Base-by-base conservation (phyloP, 257 asterid genomes). In the Fraxinus excelsior region DNA sequence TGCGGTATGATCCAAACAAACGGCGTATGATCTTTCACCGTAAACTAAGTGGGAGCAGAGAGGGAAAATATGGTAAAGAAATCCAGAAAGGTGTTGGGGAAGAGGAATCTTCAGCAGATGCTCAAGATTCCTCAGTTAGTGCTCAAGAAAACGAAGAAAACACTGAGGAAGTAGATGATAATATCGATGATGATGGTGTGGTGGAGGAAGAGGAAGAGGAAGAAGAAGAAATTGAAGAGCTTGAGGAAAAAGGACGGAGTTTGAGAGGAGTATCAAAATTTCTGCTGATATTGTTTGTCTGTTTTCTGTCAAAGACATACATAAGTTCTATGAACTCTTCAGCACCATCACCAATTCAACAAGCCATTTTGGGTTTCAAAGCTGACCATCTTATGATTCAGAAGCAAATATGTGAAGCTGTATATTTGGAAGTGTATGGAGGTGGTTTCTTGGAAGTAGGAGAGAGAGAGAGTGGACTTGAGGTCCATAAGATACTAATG, bases 1-100 rank as follows among this genome's bases (percentile, higher is more conserved):
- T 91, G 71, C 91, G 96, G 2, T 92, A 84, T 81, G 78, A 88
- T 80, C 97, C 97, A 5, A 86, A 86, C 35, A 86, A 89, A 86
- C 81, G 87, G 44, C 79, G 56, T 2, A 86, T 74, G 82, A 78
- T 91, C 42, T 19, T 85, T 26, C 74, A 71, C 31, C 58, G 80
- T 76, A 68, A 83, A 5, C 85, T 77, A 29, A 69, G 53, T 38
- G 60, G 62, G 80, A 78, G 40, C 0, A 71, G 46, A n/a, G 85
- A 81, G 62, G 7, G 51, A 51, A 72, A 70, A 1, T 56, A 66
- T 26, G 79, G 25, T 67, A 8, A 35, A 4, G 31, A 81, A 79
- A 67, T 40, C 13, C 49, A 40, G 16, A 40, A 40, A 40, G 49
- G 49, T 40, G 49, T 40, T 11, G 49, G 49, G 49, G 49, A 40